Base-by-base conservation (phyloP, 768 basidiomycete genomes). In the Tremella yokohamensis region DNA sequence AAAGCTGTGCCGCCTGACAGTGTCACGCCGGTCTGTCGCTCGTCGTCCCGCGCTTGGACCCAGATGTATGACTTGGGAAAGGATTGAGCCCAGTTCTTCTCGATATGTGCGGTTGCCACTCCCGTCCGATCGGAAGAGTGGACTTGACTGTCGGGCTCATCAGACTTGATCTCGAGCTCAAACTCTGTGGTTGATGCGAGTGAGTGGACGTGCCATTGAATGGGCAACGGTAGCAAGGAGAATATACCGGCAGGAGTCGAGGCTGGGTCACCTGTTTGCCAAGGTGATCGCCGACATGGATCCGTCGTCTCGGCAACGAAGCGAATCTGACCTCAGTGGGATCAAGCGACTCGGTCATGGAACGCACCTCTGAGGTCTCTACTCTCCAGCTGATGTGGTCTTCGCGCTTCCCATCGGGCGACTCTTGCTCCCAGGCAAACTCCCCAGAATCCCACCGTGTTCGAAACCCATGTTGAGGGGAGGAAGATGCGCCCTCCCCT, bases 161-260 rank as follows among this genome's bases (percentile, higher is more conserved):
- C 29, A 11, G 29, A 4, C 24, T 20, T 45, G 47, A 59, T 20
- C 12, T 34, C 22, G 16, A 63, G 48, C 4, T 47, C 49, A 42
- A 59, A 66, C 8, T 49, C 16, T 24, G 52, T 48, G 11, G 50
- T 37, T 3, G 68, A 60, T 20, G 66, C 60, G 13, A 65, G 49
- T 6, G 68, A 54, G 42, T 69, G 68, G 20, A 69, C 63, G 52
- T 69, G 68, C 68, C 68, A 69, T 58, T 69, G 68, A 13, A 69
- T 69, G 8, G 68, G 68, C 8, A 69, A 40, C 12, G 68, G 68
- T 9, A 62, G 24, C 13, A 48, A 22, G 13, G 65, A 60, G 2
- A 69, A 24, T 13, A 66, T 16, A 2, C 68, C 68, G 1, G 64
- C 68, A 6, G 68, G 68, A 2, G 64, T 69, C 6, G 68, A 69